Percentiles rank a stretch among this genome's conserved stretches.
These are phyloP conservation scores for Exsudoporus frostii DNA, from an alignment of 768 basidiomycete genomes.

Conservation along the genomic window DNA sequence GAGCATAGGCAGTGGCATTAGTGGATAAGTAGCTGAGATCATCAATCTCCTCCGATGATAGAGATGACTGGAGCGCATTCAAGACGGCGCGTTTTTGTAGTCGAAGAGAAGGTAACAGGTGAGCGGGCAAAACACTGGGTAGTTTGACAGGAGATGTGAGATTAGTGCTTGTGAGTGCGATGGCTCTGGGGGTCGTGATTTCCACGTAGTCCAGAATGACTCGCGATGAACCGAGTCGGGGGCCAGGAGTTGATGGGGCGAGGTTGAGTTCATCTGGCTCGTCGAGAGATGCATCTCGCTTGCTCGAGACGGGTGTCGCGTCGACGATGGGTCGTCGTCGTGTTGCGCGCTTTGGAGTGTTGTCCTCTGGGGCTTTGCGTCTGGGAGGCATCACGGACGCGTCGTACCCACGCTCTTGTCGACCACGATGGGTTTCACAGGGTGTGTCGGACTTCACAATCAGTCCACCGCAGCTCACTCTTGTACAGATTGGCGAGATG, in stretches of 20 bases:
- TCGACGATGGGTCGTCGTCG: constrained; percentile 6
- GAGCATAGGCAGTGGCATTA: constrained; percentile 51
- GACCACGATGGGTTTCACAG: constrained; percentile 58
- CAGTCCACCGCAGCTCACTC: background rate
- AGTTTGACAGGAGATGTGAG: constrained; percentile 18
- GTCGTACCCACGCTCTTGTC: constrained; percentile 14
- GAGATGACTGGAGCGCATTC: constrained; percentile 37
- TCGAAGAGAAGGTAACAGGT: constrained; percentile 45
- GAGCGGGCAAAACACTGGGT: constrained; percentile 34
- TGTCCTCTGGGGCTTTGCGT: constrained; percentile 38
- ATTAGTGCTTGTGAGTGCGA: constrained; percentile 2
- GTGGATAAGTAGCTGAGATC: constrained; percentile 39
- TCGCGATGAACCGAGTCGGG: constrained; percentile 14
- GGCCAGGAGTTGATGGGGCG: constrained; percentile 25
- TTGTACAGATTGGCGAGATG: constrained; percentile 65
- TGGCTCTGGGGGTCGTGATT: constrained; percentile 26
- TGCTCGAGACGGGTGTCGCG: background rate
- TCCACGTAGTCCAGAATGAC: constrained; percentile 32
- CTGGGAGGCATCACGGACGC: constrained; percentile 35
- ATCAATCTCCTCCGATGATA: constrained; percentile 23
- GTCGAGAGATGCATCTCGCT: background rate
- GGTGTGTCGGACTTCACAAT: constrained; percentile 33
- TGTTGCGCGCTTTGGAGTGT: constrained; percentile 34
- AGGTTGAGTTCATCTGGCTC: constrained; percentile 32
- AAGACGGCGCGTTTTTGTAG: constrained; percentile 60